Conservation (phyloP, 345 rosid species). For the Conringia planisiliqua region DNA sequence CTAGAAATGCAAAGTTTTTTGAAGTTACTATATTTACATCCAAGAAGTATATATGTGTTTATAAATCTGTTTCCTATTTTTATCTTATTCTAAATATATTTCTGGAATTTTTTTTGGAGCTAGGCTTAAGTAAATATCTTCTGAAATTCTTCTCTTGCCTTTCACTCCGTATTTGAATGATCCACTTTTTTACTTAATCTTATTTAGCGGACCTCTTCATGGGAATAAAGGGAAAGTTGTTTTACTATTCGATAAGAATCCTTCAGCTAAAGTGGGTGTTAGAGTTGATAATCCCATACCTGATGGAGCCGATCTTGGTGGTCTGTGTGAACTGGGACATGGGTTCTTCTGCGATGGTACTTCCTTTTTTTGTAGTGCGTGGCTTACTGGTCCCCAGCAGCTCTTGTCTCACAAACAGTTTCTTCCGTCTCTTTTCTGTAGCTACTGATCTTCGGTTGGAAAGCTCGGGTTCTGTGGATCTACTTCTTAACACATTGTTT, state of each 20-base stretch:
- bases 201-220: slow-evolving; percentile 60
- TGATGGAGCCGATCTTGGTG: slow-evolving; percentile 89
- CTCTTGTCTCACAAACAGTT: slow-evolving; percentile 18
- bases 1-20: background rate
- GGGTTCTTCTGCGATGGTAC: slow-evolving; percentile 91
- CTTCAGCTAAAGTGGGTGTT: slow-evolving; percentile 77
- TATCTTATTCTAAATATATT: background rate
- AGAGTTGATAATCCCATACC: slow-evolving; percentile 71
- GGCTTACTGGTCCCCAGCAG: slow-evolving; percentile 5
- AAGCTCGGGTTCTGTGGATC: slow-evolving; percentile 44
- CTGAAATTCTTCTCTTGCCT: background rate
- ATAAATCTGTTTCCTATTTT: background rate
- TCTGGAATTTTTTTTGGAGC: background rate
- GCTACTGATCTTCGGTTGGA: slow-evolving; percentile 68
- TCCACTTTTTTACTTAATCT: background rate
- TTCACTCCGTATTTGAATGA: background rate
- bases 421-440: slow-evolving; percentile 31
- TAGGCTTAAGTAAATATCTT: background rate
- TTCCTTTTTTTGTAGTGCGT: slow-evolving; percentile 20
- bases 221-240: slow-evolving; percentile 69
- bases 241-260: slow-evolving; percentile 65
- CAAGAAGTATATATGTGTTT: background rate
- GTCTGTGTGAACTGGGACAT: slow-evolving; percentile 56
- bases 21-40: background rate
- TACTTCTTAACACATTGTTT: slow-evolving; percentile 66